Base-by-base conservation (phyloP, 768 basidiomycete genomes). In the Hemileccinum impolitum region DNA sequence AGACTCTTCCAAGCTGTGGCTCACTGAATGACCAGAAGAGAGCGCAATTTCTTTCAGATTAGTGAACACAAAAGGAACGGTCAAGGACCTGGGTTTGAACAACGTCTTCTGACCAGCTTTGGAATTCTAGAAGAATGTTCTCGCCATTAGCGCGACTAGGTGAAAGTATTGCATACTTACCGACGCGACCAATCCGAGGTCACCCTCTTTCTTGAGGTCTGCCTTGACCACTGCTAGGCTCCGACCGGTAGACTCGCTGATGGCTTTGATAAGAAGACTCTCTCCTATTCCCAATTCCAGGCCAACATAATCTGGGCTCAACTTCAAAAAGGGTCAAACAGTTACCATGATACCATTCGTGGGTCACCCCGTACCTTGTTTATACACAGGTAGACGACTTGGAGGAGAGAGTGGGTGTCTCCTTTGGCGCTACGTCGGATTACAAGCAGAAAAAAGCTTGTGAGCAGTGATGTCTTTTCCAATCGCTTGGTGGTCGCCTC, bases 281-380 rank as follows among this genome's bases (percentile, higher is more conserved):
- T 99, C 96, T 15, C 95, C 96, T 50, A 98, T 94, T 28, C 96
- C 96, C 2, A 99, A 80, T 66, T 99, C 95, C 45, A 97, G 75
- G 25, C 95, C 94, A 50, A 90, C 75, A 67, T 98, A 98, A 65
- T 98, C 96, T 14, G 96, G 94, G 57, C 92, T 85, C 48, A 98
- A 67, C 94, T 97, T 47, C 39, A 42, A 25, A 54, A 47, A 34
- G 40, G 39, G 18, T 52, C 43, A 50, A 35, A 17, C 4, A 14
- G 40, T 19, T 13, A 23, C 1, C 7, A 17, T 9, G 34, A 37
- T 19, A 32, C 12, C 26, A 41, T 39, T 30, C 2, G 32, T 25
- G 31, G 12, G 43, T 14, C 19, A 37, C 32, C 13, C 68, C 83
- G 45, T 64, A 97, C 94, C 52, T 94, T 76, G 63, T 99, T 99